These are phyloP conservation scores for Piper betle DNA, from an alignment of 164 flowering plant species.

Conservation along the genomic window DNA sequence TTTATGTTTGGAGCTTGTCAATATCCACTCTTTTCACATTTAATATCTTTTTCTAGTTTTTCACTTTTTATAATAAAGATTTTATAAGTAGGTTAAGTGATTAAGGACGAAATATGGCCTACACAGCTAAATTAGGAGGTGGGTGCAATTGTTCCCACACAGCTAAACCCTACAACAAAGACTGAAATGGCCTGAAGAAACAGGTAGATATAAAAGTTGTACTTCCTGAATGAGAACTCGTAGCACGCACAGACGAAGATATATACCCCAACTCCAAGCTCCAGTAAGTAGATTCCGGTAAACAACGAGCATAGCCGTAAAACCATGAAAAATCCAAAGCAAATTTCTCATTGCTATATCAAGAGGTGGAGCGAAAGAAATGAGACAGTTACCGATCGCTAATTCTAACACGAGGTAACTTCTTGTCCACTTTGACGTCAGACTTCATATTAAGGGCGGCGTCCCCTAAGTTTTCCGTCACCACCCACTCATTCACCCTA, in stretches of 20 bases:
- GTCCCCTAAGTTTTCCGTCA: slow-evolving; percentile 92
- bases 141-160: slow-evolving; percentile 64
- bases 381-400: slow-evolving; percentile 42
- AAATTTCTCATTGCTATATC: too few species aligned
- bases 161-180: slow-evolving; percentile 63
- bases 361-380: too few species aligned
- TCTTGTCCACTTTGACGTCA: slow-evolving; percentile 27
- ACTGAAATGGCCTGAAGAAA: slow-evolving; percentile 57
- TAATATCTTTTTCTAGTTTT: too few species aligned
- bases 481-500: slow-evolving; percentile 94
- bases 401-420: slow-evolving; percentile 20
- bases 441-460: slow-evolving; percentile 31
- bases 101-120: too few species aligned
- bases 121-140: slow-evolving; percentile 26
- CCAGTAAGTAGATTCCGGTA: slow-evolving; percentile 46
- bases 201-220: slow-evolving; percentile 55
- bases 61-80: too few species aligned
- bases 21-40: too few species aligned
- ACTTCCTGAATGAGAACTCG: slow-evolving; percentile 46
- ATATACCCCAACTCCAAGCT: slow-evolving; percentile 48
- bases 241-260: slow-evolving; percentile 60
- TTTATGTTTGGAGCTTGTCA: too few species aligned
- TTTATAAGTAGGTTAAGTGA: too few species aligned
- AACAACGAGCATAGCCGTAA: too few species aligned
- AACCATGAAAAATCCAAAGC: too few species aligned